Base-by-base conservation (phyloP, 768 basidiomycete genomes). In the Suillus bovinus region DNA sequence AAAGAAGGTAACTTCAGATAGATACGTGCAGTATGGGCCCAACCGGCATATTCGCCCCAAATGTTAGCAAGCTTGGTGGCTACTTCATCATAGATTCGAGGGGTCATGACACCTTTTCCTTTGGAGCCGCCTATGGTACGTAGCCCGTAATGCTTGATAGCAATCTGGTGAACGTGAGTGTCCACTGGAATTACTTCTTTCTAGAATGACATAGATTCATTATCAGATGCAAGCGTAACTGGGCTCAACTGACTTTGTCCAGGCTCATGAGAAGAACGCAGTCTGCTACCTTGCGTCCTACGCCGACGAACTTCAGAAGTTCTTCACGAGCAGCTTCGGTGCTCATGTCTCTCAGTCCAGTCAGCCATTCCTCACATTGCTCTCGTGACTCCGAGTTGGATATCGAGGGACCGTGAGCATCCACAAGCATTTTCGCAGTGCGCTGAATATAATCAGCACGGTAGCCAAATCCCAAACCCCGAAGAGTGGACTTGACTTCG, bases 231-330 rank as follows among this genome's bases (percentile, higher is more conserved):
- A 27, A 20, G 55, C 24, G 1, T 39, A 29, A 16, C 29, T n/a
- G 24, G 41, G 49, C 34, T n/a, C 4, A 59, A 22, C 71, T 22
- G 66, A 93, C 93, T 83, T 95, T 93, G 76, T 96, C 90, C 62
- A 96, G 72, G 69, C 92, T 93, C 94, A 98, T 96, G 17, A 98
- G 78, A 57, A 97, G 76, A 33, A 97, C 78, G 69, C 97, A 99
- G 71, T 99, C 97, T 3, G 96, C 96, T 0, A 99, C 97, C 72
- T 99, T 99, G 39, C 93, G 82, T 6, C 97, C 97, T 1, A 99
- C 96, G 0, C 97, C 97, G 49, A 91, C 82, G 61, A 98, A 86
- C 69, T 84, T 87, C 39, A 96, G 77, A 27, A 99, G 80, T 65
- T 90, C 87, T 47, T 84, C 81, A 66, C 95, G 80, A 27, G 94